Evolutionary conservation across 768 basidiomycete species (phyloP).

Genomic region (Boletales sp.): DNA sequence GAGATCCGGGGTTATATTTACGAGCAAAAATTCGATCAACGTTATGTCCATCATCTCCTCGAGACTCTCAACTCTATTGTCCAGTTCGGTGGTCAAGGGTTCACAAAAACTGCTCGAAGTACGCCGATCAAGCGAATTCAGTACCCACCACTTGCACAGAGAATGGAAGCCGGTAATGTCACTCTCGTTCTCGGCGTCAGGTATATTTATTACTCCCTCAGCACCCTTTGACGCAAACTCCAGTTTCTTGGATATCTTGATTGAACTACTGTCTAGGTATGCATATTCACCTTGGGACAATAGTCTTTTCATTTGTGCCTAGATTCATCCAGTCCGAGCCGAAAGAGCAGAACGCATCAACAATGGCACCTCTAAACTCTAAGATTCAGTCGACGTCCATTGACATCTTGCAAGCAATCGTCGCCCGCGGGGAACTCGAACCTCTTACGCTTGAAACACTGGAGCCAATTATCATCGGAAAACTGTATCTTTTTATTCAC

Average conservation of each 20-base stretch:
- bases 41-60: slow-evolving; percentile 65
- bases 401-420: slow-evolving; percentile 79
- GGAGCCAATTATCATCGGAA: slow-evolving; percentile 68
- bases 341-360: slow-evolving; percentile 37
- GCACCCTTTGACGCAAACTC: slow-evolving; percentile 47
- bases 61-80: slow-evolving; percentile 75
- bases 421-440: slow-evolving; percentile 80
- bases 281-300: slow-evolving; percentile 37
- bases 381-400: slow-evolving; percentile 70
- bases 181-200: background rate
- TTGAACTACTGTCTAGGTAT: slow-evolving; percentile 73
- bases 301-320: background rate
- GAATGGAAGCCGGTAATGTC: slow-evolving; percentile 56
- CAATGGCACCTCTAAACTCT: slow-evolving; percentile 60
- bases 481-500: slow-evolving; percentile 74
- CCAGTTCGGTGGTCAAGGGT: slow-evolving; percentile 87
- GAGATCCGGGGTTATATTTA: slow-evolving; percentile 69
- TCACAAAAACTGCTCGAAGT: slow-evolving; percentile 68
- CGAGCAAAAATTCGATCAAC: slow-evolving; percentile 73
- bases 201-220: slow-evolving; percentile 7
- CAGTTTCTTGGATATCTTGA: slow-evolving; percentile 73
- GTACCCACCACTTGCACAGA: slow-evolving; percentile 56
- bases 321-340: slow-evolving; percentile 84
- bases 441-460: slow-evolving; percentile 53
- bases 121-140: slow-evolving; percentile 63